Percentiles rank a stretch among this genome's conserved stretches.
Evolutionary conservation across 2,329 filamentous ascomycete genomes (phyloP).

Genomic region (Ophiobolus disseminans): DNA sequence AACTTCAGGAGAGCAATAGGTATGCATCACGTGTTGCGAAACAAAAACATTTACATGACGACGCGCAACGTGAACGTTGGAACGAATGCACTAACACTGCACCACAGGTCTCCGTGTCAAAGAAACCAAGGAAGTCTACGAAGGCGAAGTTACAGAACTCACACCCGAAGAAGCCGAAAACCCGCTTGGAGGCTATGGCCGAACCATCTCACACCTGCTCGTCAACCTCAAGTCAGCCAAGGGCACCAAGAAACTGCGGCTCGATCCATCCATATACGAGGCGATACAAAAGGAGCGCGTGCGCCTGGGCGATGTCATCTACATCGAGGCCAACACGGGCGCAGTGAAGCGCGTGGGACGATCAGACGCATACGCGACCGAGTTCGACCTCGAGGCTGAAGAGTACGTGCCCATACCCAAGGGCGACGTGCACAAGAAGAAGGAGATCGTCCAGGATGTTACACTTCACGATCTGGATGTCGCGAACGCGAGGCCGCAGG

Average conservation of each 20-base stretch:
- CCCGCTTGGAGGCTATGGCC: constrained; percentile 92
- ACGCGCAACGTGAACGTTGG: background rate
- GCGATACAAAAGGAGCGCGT: constrained; percentile 98
- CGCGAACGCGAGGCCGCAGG: constrained; percentile 92
- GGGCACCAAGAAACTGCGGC: constrained; percentile 95
- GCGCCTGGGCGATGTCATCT: constrained; percentile 94
- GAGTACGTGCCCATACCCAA: constrained; percentile 99
- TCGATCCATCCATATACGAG: constrained; percentile 98
- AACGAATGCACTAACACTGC: constrained; percentile 10
- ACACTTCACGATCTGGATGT: constrained; percentile 96
- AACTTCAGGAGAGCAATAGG: constrained; percentile 98
- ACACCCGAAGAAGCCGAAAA: constrained; percentile 98
- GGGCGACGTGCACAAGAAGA: constrained; percentile 99
- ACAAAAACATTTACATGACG: background rate
- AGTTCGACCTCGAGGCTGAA: constrained; percentile 98
- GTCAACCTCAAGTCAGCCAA: constrained; percentile 95
- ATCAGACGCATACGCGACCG: constrained; percentile 95
- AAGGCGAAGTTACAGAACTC: constrained; percentile 97
- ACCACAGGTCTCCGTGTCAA: constrained; percentile 78
- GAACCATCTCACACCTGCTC: constrained; percentile 94
- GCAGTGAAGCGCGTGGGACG: constrained; percentile 96
- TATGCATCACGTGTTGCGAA: constrained; percentile 37
- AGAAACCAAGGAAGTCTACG: constrained; percentile 99
- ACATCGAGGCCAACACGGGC: constrained; percentile 98
- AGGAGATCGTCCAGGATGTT: constrained; percentile 98